phyloP scores from a whole-genome alignment of 306 rosid species.

The Hippophae rhamnoides region DNA sequence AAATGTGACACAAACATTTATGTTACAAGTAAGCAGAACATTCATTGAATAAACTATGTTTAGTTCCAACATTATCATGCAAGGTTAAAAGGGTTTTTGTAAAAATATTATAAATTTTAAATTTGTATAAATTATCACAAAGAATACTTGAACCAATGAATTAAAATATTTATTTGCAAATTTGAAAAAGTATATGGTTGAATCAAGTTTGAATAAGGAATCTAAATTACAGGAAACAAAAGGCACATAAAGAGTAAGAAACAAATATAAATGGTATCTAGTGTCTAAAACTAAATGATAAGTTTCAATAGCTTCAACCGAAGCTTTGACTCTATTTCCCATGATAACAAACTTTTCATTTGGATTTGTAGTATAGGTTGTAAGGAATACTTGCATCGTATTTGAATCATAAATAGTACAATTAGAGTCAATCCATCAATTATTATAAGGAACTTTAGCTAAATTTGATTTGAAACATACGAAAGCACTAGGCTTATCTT shows the following conservation, averaged over 20 bases:
- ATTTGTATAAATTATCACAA: no score
- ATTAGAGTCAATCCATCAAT: neutral
- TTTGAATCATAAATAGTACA: neutral
- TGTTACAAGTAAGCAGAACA: no score
- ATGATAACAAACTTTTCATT: neutral
- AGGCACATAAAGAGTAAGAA: neutral
- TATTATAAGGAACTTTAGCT: neutral
- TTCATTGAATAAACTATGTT: no score
- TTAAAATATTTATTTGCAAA: neutral
- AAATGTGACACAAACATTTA: neutral
- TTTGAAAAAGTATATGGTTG: neutral
- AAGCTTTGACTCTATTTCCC: neutral
- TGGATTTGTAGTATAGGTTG: neutral
- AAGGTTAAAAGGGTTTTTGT: no score
- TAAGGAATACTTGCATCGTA: neutral
- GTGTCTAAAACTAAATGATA: neutral
- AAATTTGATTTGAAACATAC: constrained; percentile 3
- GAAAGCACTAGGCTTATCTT: neutral
- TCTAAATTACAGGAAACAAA: neutral
- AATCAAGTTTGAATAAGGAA: neutral
- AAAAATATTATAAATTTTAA: no score
- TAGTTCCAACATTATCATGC: no score
- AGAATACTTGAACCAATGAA: no score
- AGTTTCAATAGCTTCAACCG: neutral
- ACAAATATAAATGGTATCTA: neutral